Conservation (phyloP, 306 rosid genomes). For the Biancaea sappan region DNA sequence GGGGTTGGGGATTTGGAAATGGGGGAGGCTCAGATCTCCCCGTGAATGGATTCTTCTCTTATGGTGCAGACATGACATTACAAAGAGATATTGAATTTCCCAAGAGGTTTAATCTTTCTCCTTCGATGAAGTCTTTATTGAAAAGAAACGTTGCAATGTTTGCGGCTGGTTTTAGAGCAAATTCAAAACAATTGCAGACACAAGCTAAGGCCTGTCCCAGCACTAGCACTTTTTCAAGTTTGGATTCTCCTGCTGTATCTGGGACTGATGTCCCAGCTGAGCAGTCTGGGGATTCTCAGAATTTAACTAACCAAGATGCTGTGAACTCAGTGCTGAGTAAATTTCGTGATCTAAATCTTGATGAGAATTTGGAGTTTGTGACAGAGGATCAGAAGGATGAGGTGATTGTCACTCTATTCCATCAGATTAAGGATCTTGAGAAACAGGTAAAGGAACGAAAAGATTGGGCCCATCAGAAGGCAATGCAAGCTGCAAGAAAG, state of each 20-base stretch:
- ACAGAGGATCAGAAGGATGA: slow-evolving; percentile 93
- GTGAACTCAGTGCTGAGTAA: slow-evolving; percentile 77
- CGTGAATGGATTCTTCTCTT: slow-evolving; percentile 52
- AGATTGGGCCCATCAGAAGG: slow-evolving; percentile 97
- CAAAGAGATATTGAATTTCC: slow-evolving; percentile 87
- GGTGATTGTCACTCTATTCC: slow-evolving; percentile 68
- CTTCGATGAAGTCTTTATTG: slow-evolving; percentile 78
- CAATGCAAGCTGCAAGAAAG: slow-evolving; percentile 94
- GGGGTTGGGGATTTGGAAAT: slow-evolving; percentile 92
- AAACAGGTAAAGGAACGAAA: slow-evolving; percentile 78
- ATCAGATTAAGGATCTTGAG: slow-evolving; percentile 88
- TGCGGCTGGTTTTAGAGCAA: slow-evolving; percentile 96
- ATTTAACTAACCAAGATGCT: slow-evolving; percentile 62
- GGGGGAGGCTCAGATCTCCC: slow-evolving; percentile 68
- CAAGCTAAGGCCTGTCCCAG: slow-evolving; percentile 42
- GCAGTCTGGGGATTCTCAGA: slow-evolving; percentile 54
- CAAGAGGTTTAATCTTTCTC: slow-evolving; percentile 88
- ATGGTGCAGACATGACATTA: slow-evolving; percentile 58
- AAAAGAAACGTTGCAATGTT: slow-evolving; percentile 87
- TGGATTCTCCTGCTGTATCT: slow-evolving; percentile 48
- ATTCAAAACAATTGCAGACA: slow-evolving; percentile 59
- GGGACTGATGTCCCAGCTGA: slow-evolving; percentile 49
- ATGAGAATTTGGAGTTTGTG: slow-evolving; percentile 75
- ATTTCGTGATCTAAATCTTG: slow-evolving; percentile 85
- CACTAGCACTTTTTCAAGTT: slow-evolving; percentile 29